Evolutionary conservation across 371 early-diverging fungal species (phyloP).

Genomic region (Haplosporangium sp.): DNA sequence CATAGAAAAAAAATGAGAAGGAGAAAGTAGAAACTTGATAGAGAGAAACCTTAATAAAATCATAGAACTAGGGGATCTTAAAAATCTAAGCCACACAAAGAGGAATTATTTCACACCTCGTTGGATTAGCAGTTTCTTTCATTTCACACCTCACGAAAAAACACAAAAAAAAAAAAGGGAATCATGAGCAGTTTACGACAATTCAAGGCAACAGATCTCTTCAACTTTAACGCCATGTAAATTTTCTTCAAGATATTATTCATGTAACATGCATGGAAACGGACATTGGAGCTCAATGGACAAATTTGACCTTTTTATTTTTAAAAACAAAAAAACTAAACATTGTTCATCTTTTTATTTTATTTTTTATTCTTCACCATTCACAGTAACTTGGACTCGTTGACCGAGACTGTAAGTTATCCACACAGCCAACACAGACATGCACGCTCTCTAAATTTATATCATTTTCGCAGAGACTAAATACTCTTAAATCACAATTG

Average conservation of each 20-base stretch:
- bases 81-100: no score
- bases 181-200: conserved; percentile 77
- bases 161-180: neutral
- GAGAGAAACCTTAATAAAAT: no score
- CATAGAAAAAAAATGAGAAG: neutral
- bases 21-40: no score
- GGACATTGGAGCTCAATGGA: neutral
- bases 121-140: no score
- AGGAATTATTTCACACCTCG: neutral
- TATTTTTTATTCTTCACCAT: neutral
- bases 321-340: conserved; percentile 1
- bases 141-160: neutral
- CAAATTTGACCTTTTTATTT: no score
- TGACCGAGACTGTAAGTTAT: conserved; percentile 87
- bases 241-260: neutral
- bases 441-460: neutral
- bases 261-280: no score
- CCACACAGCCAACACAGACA: neutral
- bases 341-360: neutral
- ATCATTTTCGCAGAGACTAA: neutral
- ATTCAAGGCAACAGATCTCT: conserved; percentile 88
- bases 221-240: conserved; percentile 91
- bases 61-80: no score
- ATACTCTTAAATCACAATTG: neutral
- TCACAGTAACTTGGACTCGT: conserved; percentile 83